Percentiles rank a stretch among this genome's conserved stretches.
These are phyloP conservation scores for Limonium bicolor DNA, from an alignment of 148 eudicot genomes.

Conservation along the genomic window DNA sequence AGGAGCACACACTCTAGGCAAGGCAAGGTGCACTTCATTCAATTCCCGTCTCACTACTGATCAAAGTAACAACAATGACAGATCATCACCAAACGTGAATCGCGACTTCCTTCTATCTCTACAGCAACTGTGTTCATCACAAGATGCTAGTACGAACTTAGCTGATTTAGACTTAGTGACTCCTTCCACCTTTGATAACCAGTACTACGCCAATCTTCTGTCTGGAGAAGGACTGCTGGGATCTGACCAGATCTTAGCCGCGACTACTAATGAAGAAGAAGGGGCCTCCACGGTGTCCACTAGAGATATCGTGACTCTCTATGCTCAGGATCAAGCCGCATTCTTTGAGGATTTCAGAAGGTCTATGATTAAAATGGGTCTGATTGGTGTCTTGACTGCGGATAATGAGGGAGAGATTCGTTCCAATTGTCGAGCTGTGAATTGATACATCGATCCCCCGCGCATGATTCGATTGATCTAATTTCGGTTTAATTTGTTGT, in stretches of 20 bases:
- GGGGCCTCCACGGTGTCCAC: not conserved
- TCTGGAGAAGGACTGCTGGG: constrained; percentile 60
- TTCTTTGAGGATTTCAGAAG: constrained; percentile 49
- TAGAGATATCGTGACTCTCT: constrained; percentile 23
- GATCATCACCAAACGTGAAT: constrained; percentile 8
- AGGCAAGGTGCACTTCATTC: constrained; percentile 72
- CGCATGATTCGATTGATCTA: too few relatives aligned
- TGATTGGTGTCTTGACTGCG: constrained; percentile 18
- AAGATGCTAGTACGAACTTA: constrained; percentile 12
- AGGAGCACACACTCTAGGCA: constrained; percentile 90
- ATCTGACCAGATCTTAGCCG: constrained; percentile 53
- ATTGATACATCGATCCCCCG: constrained; percentile 15
- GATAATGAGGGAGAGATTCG: constrained; percentile 44
- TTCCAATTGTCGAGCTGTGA: constrained; percentile 38
- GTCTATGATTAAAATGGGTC: constrained; percentile 69
- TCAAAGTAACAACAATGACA: constrained; percentile 21
- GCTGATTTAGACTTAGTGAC: constrained; percentile 56
- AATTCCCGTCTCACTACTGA: constrained; percentile 28
- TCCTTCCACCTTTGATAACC: constrained; percentile 61
- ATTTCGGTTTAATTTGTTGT: too few relatives aligned
- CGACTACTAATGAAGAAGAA: too few relatives aligned
- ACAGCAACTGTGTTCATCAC: constrained; percentile 34
- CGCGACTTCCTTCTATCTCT: constrained; percentile 40
- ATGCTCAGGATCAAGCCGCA: constrained; percentile 20
- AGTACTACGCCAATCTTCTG: constrained; percentile 58